These are phyloP conservation scores for Diversispora epigaea DNA, from an alignment of 192 early-diverging fungal species.

Conservation along the genomic window DNA sequence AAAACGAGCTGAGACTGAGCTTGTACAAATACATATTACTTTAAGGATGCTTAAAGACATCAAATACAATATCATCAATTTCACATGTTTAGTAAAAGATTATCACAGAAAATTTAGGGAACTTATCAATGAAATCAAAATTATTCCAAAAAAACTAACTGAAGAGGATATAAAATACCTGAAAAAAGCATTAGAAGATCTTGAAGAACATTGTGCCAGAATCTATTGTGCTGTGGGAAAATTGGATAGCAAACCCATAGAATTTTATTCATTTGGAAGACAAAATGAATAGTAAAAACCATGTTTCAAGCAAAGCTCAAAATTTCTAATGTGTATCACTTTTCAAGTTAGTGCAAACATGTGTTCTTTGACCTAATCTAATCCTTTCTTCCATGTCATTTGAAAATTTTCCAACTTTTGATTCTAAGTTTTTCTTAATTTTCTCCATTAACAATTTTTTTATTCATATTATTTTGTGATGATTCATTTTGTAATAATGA, in stretches of 20 bases:
- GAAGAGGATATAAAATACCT: neutral
- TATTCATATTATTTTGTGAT: too few relatives aligned
- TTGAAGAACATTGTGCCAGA: neutral
- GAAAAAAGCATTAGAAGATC: neutral
- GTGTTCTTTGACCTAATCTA: too few relatives aligned
- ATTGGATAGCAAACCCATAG: neutral
- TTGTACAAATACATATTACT: neutral
- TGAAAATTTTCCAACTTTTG: too few relatives aligned
- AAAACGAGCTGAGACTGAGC: neutral
- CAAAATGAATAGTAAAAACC: neutral
- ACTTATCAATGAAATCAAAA: neutral
- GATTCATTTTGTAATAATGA: too few relatives aligned
- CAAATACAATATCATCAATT: neutral
- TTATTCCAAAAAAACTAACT: neutral
- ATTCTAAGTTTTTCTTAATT: too few relatives aligned
- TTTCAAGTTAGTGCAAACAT: too few relatives aligned
- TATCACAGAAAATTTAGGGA: constrained; percentile 3
- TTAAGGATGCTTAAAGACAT: neutral
- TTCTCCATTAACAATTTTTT: too few relatives aligned
- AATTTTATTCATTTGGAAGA: neutral
- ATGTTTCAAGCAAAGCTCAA: neutral
- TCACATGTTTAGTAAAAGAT: constrained; percentile 4
- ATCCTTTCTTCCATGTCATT: too few relatives aligned
- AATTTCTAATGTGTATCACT: neutral
- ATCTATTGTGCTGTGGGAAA: neutral